These are phyloP conservation scores for Cytospora leucostoma DNA, from an alignment of 2,329 filamentous ascomycete genomes.

Conservation along the genomic window DNA sequence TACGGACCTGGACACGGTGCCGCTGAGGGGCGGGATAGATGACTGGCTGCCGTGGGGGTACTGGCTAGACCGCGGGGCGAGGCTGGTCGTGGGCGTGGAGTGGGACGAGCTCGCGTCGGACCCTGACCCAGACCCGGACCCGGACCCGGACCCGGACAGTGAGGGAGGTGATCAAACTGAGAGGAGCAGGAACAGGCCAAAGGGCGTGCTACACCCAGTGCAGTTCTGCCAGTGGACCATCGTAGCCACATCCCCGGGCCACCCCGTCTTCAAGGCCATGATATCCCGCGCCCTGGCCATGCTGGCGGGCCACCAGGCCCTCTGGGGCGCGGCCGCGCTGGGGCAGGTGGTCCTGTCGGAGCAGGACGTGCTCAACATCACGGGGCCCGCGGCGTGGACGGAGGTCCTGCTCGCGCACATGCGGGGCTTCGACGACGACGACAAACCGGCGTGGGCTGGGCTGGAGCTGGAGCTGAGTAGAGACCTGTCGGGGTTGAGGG, in stretches of 20 bases:
- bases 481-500: conserved; percentile 26
- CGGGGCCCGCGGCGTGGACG: conserved; percentile 69
- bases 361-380: conserved; percentile 23
- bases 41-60: conserved; percentile 33
- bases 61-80: conserved; percentile 25
- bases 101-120: conserved; percentile 31
- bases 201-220: conserved; percentile 35
- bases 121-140: conserved; percentile 27
- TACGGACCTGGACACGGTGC: conserved; percentile 62
- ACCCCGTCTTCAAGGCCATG: conserved; percentile 37
- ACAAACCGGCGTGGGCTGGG: too few species aligned
- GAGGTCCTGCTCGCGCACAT: conserved; percentile 96
- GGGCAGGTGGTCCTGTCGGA: conserved; percentile 29
- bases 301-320: neutral
- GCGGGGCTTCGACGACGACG: conserved; percentile 78
- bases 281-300: conserved; percentile 31
- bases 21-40: conserved; percentile 51
- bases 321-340: neutral
- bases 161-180: too few species aligned
- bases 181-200: neutral
- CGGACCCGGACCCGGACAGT: neutral
- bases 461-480: neutral
- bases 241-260: conserved; percentile 35
- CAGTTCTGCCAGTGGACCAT: conserved; percentile 43
- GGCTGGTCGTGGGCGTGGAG: conserved; percentile 39